These are phyloP conservation scores for Mucor plumbeus DNA, from an alignment of 371 early-diverging fungal genomes.

Conservation along the genomic window DNA sequence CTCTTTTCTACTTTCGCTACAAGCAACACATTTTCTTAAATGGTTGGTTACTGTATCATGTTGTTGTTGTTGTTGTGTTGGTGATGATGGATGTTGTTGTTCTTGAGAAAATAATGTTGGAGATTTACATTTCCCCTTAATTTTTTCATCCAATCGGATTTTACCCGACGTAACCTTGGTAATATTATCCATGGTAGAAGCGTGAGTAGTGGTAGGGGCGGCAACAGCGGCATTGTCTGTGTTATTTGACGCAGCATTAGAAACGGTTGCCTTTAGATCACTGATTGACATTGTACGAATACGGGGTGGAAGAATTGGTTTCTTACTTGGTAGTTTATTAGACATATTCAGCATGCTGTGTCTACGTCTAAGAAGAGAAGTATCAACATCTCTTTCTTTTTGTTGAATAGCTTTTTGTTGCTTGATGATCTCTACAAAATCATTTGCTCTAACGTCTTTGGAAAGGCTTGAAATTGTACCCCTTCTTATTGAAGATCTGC, in stretches of 20 bases:
- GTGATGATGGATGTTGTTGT: background rate
- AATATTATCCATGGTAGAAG: background rate
- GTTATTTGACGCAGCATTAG: background rate
- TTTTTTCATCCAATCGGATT: slow-evolving; percentile 20
- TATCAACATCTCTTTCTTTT: slow-evolving; percentile 7
- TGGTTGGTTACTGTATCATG: background rate
- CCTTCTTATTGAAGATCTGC: slow-evolving; percentile 26
- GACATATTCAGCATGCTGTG: slow-evolving; percentile 26
- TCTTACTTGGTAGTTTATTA: background rate
- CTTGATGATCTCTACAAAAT: slow-evolving; percentile 17
- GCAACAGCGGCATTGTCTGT: background rate
- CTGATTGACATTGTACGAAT: slow-evolving; percentile 19
- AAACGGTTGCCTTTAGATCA: background rate
- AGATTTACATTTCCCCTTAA: background rate
- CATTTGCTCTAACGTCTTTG: slow-evolving; percentile 26
- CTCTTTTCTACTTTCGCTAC: slow-evolving; percentile 5
- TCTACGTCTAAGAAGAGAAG: slow-evolving; percentile 19
- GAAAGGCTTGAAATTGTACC: slow-evolving; percentile 31
- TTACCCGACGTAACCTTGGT: slow-evolving; percentile 7
- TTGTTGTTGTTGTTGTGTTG: background rate
- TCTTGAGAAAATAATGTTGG: background rate
- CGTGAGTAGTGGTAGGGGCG: background rate
- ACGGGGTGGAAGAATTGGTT: slow-evolving; percentile 6
- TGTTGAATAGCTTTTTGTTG: slow-evolving; percentile 11
- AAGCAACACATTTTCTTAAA: slow-evolving; percentile 22